A percentile compares a stretch with the other conserved stretches of the same genome.
phyloP scores from a whole-genome alignment of 2,329 filamentous ascomycete genomes.

The Fusarium equiseti region DNA sequence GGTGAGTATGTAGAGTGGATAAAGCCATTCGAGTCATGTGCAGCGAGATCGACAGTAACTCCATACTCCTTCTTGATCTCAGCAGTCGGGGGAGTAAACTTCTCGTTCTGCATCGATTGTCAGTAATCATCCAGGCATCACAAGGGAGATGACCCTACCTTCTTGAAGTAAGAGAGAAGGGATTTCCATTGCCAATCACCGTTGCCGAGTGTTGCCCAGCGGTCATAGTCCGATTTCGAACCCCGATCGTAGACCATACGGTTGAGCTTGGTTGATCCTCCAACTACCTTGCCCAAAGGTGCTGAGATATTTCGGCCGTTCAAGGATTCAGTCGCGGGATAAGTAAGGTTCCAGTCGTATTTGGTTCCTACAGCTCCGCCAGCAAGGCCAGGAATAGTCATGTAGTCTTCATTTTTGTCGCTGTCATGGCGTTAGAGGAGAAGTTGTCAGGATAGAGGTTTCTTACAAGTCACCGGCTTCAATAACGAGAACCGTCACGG shows the following conservation, averaged over 20 bases:
- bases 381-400: constrained; percentile 41
- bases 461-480: constrained; percentile 44
- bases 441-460: rapidly evolving
- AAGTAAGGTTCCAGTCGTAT: constrained; percentile 43
- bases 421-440: neutral
- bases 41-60: constrained; percentile 27
- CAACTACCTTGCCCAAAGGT: constrained; percentile 52
- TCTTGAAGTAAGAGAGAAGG: constrained; percentile 60
- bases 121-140: no score
- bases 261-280: constrained; percentile 58
- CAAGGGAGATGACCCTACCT: no score
- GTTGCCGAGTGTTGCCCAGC: constrained; percentile 61
- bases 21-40: constrained; percentile 32
- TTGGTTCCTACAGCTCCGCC: constrained; percentile 42
- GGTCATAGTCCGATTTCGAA: constrained; percentile 56
- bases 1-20: constrained; percentile 39
- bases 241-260: constrained; percentile 55
- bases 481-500: constrained; percentile 35
- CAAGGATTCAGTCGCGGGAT: constrained; percentile 17
- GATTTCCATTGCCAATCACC: constrained; percentile 55
- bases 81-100: constrained; percentile 20
- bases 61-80: constrained; percentile 32
- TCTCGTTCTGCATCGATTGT: constrained; percentile 39
- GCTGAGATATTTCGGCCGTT: constrained; percentile 32
- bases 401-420: constrained; percentile 34